phyloP scores from a whole-genome alignment of 2,329 filamentous ascomycete genomes.

The Coniochaeta ligniaria region DNA sequence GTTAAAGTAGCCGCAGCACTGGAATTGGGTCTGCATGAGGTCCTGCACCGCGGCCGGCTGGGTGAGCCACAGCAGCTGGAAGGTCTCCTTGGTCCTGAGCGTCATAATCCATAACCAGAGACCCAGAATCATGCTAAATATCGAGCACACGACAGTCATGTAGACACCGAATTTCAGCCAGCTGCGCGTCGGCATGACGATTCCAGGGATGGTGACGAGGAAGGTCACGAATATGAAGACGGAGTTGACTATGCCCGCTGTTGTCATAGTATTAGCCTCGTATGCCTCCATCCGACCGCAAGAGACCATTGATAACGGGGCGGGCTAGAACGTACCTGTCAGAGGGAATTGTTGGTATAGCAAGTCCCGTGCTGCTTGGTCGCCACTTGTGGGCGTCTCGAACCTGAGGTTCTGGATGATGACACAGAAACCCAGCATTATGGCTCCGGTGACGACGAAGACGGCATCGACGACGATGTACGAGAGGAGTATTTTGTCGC shows the following conservation, averaged over 20 bases:
- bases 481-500: constrained; percentile 45
- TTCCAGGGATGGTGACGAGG: constrained; percentile 60
- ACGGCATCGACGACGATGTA: constrained; percentile 41
- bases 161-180: constrained; percentile 67
- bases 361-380: constrained; percentile 41
- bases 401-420: constrained; percentile 40
- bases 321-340: constrained; percentile 24
- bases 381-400: constrained; percentile 34
- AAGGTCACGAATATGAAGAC: constrained; percentile 66
- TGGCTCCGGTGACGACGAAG: constrained; percentile 45
- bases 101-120: constrained; percentile 68
- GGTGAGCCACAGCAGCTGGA: constrained; percentile 52
- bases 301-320: neutral
- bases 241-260: constrained; percentile 65
- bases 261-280: neutral
- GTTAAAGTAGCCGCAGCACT: constrained; percentile 76
- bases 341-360: constrained; percentile 48
- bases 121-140: constrained; percentile 61
- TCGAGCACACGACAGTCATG: constrained; percentile 50
- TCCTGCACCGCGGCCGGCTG: constrained; percentile 53
- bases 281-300: neutral
- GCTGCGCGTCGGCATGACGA: constrained; percentile 58
- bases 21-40: constrained; percentile 67
- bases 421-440: constrained; percentile 49
- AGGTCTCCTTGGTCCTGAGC: constrained; percentile 56